Base-by-base conservation (phyloP, 352 stramenopile genomes). In the Pythium sp. region DNA sequence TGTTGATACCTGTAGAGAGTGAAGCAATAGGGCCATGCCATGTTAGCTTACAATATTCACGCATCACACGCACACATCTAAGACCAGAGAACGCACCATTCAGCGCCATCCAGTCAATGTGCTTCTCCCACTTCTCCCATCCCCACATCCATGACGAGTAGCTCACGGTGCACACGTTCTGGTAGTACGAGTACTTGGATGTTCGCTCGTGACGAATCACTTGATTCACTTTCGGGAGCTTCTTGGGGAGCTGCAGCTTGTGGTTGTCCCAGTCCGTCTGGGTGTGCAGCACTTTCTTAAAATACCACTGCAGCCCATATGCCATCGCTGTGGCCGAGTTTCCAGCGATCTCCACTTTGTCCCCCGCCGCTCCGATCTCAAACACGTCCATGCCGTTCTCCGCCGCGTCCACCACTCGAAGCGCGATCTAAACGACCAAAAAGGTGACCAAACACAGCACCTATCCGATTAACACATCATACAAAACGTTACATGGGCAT, bases 51-150 rank as follows among this genome's bases (percentile, higher is more conserved):
- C 49, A 24, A 56, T 9, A 30, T 30, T 5, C 12, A 8, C n/a
- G 15, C n/a, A 18, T 9, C n/a, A 30, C 49, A 30, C n/a, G n/a
- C 18, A 4, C 12, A 11, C 49, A 7, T 1, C n/a, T 30, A 15
- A 18, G 7, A 24, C 6, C 49, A 56, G 4, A 60, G 1, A 1
- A 62, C 60, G n/a, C 47, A 86, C 85, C 92, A 57, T 94, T 96
- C n/a, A 98, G 72, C 18, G 90, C 90, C 84, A 97, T 95, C 91
- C 91, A 97, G 78, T 98, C 92, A 65, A 98, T 91, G 73, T 97
- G 90, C 3, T 77, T 74, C 72, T 97, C 86, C 93, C 93, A 98
- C 66, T 93, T 75, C n/a, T 71, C 32, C 86, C 89, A 97, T 22
- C 87, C 82, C 87, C 93, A 97, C 55, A 81, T 83, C 76, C 90